Conservation (phyloP, 257 asterid species). For the Gardenia jasminoides region DNA sequence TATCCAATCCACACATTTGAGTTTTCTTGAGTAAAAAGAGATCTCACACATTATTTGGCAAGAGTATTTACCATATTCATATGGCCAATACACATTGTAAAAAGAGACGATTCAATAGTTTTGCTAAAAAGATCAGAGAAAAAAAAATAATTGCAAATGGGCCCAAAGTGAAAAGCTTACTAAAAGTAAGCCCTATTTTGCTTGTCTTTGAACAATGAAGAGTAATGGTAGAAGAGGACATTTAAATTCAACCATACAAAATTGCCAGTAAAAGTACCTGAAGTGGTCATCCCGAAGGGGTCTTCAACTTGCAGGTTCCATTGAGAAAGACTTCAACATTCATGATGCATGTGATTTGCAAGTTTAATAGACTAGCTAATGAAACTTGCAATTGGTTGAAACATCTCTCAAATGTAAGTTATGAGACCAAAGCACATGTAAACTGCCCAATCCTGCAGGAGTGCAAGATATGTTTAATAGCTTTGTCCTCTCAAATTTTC, state of each 20-base stretch:
- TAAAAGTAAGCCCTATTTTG: no score
- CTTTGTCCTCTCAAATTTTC: no score
- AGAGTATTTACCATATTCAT: not conserved
- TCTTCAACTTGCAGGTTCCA: not conserved
- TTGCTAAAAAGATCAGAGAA: not conserved
- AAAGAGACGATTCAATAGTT: no score
- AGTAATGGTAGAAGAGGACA: no score
- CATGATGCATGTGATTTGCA: not conserved
- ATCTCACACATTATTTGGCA: not conserved
- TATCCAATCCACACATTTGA: not conserved
- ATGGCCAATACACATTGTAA: not conserved
- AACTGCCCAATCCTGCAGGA: no score
- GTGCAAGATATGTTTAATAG: no score
- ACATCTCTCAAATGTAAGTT: no score
- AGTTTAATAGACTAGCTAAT: not conserved
- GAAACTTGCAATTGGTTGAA: no score
- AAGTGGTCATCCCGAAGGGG: not conserved
- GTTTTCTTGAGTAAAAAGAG: not conserved
- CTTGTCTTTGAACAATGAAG: no score
- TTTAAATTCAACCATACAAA: not conserved
- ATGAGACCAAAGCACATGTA: no score
- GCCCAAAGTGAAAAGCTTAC: no score
- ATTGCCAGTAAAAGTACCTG: not conserved
- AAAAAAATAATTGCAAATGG: no score
- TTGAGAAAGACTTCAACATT: not conserved